Evolutionary conservation across 768 basidiomycete species (phyloP), one percentile per base, ranked within the genome.

Genomic region (Royoungia palumana): DNA sequence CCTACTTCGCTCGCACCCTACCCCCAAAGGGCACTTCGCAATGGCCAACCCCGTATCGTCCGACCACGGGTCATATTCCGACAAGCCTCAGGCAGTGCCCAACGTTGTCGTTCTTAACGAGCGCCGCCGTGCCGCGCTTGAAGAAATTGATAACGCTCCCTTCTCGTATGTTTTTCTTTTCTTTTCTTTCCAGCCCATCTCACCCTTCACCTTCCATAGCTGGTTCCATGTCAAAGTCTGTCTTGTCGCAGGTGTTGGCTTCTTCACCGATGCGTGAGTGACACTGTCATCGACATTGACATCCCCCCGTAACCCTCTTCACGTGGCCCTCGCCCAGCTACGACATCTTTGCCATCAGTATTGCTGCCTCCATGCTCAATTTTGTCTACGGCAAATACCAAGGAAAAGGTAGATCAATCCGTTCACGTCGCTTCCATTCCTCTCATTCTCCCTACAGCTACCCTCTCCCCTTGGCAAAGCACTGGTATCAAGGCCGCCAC

Each of bases 271-370:
- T 70, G 82, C 85, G 79, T 83, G 56, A 58, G 78, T 44, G 8
- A 38, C n/a, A 20, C 47, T 20, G n/a, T n/a, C n/a, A n/a, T 16
- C 34, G 30, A 5, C 14, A 16, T 14, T 32, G 32, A 16, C 14
- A 16, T 25, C 34, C 9, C 5, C 11, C 5, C 6, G 14, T 11
- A 6, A 6, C 4, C 0, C 13, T 13, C 10, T 13, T 25, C 43
- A 21, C 25, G 17, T 50, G 32, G 61, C 46, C 10, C 14, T 38
- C 22, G 32, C 6, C 16, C 7, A 67, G 66, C 24, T 89, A 89
- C 59, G 90, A 92, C 53, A 85, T 94, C 51, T 96, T 94, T 60
- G 87, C 89, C 7, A 94, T 94, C 70, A 90, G 85, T 67, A 88
- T 94, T 38, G 90, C 81, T 0, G 81, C 87, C 0, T 74, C 75